Evolutionary conservation across 73 alveolate species (phyloP).

Genomic region (Diophrys sp.): DNA sequence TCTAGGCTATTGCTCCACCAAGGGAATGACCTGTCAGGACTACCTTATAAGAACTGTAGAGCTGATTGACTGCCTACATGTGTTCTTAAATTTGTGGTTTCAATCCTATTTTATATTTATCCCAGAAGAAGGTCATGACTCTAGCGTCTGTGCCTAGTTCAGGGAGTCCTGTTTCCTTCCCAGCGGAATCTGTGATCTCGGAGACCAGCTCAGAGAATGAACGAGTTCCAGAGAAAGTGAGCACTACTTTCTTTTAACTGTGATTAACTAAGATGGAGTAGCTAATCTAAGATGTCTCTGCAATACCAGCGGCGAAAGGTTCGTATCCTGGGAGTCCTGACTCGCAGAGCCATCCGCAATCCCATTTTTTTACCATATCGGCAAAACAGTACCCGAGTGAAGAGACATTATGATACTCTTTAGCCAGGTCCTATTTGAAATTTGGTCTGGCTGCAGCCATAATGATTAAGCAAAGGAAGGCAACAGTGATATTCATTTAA

Average conservation of each 20-base stretch:
- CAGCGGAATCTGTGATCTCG: not conserved
- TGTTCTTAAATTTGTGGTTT: not conserved
- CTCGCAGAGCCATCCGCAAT: not conserved
- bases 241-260: not conserved
- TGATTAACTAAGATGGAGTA: not conserved
- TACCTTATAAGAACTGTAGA: not conserved
- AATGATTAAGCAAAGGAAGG: not conserved
- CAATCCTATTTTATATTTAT: not conserved
- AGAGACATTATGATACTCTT: not conserved
- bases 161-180: not conserved
- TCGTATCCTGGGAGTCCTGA: not conserved
- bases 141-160: not conserved
- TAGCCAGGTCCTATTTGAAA: not conserved
- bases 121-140: not conserved
- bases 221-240: constrained; percentile 22
- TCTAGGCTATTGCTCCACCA: constrained; percentile 22
- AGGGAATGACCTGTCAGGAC: constrained; percentile 27
- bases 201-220: not conserved
- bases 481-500: too few relatives aligned
- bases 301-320: not conserved
- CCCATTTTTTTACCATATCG: not conserved
- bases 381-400: not conserved
- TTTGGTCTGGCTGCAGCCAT: not conserved
- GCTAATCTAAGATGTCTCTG: not conserved
- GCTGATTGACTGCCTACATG: not conserved